Conservation (phyloP, 495 filamentous ascomycete genomes). For the Chaetomidium leptoderma region DNA sequence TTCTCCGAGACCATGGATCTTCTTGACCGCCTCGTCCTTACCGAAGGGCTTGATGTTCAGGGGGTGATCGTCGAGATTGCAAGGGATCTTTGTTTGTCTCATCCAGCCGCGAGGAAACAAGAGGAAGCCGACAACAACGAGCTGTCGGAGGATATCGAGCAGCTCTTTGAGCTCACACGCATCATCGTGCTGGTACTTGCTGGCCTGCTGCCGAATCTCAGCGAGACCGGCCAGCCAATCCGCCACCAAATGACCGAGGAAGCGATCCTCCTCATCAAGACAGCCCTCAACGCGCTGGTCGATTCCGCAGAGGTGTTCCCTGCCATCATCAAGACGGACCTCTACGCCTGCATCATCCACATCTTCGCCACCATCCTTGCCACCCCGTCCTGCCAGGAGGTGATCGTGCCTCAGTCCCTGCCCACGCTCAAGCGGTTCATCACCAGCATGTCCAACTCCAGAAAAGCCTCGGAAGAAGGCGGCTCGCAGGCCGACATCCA, state of each 20-base stretch:
- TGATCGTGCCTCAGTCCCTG: slow-evolving; percentile 84
- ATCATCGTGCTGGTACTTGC: slow-evolving; percentile 92
- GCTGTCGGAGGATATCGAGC: slow-evolving; percentile 93
- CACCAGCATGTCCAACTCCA: slow-evolving; percentile 57
- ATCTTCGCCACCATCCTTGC: slow-evolving; percentile 92
- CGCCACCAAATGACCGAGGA: slow-evolving; percentile 76
- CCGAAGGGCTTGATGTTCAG: slow-evolving; percentile 85
- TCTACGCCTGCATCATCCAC: slow-evolving; percentile 94
- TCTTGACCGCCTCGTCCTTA: slow-evolving; percentile 86
- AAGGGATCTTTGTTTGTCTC: slow-evolving; percentile 78
- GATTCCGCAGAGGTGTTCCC: slow-evolving; percentile 94
- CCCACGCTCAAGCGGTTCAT: slow-evolving; percentile 92
- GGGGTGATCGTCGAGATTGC: slow-evolving; percentile 89
- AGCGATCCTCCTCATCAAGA: slow-evolving; percentile 70
- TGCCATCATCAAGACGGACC: slow-evolving; percentile 89
- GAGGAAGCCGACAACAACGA: slow-evolving; percentile 64
- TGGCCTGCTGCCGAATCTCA: slow-evolving; percentile 79
- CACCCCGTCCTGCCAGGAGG: slow-evolving; percentile 76
- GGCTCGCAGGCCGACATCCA: slow-evolving; percentile 45
- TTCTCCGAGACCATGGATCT: slow-evolving; percentile 98
- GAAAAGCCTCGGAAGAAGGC: slow-evolving; percentile 26
- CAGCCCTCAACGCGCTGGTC: slow-evolving; percentile 79
- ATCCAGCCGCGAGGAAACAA: slow-evolving; percentile 76
- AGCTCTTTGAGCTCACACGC: slow-evolving; percentile 92
- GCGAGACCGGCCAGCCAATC: slow-evolving; percentile 65